Evolutionary conservation across 2,329 filamentous ascomycete species (phyloP).

Genomic region (Aspergillus sp.): DNA sequence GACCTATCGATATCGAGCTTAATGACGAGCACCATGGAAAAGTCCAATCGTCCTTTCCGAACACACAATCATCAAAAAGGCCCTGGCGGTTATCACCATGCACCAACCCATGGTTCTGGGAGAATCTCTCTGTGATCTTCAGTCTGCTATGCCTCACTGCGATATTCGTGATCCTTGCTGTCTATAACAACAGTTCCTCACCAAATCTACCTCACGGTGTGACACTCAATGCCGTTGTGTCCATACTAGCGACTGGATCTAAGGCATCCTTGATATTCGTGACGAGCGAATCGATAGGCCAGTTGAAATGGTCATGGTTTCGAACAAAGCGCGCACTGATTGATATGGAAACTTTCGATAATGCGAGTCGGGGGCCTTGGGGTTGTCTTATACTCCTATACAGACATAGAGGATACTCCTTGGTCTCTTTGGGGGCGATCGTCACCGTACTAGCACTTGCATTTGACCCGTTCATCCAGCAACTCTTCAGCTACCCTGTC

Average conservation of each 20-base stretch:
- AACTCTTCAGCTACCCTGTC: slow-evolving; percentile 8
- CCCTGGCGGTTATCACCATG: too few species aligned
- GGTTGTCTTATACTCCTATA: slow-evolving; percentile 8
- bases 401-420: slow-evolving; percentile 2
- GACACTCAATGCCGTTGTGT: too few species aligned
- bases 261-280: slow-evolving; percentile 11
- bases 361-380: slow-evolving; percentile 16
- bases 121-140: too few species aligned
- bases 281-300: slow-evolving; percentile 12
- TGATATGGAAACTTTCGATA: slow-evolving; percentile 13
- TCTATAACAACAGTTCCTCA: too few species aligned
- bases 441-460: slow-evolving; percentile 11
- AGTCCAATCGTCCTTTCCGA: too few species aligned
- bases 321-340: slow-evolving; percentile 4
- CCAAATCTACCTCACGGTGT: too few species aligned
- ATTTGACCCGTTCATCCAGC: slow-evolving; percentile 18
- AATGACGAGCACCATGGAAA: too few species aligned
- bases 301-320: slow-evolving; percentile 18
- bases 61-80: too few species aligned
- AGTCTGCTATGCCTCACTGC: too few species aligned
- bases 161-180: too few species aligned
- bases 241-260: slow-evolving; percentile 10
- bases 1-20: too few species aligned
- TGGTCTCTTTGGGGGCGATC: slow-evolving; percentile 9
- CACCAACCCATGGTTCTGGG: too few species aligned